Evolutionary conservation across 1,284 basidiomycete species (phyloP).

Genomic region (Irpex lacteus): DNA sequence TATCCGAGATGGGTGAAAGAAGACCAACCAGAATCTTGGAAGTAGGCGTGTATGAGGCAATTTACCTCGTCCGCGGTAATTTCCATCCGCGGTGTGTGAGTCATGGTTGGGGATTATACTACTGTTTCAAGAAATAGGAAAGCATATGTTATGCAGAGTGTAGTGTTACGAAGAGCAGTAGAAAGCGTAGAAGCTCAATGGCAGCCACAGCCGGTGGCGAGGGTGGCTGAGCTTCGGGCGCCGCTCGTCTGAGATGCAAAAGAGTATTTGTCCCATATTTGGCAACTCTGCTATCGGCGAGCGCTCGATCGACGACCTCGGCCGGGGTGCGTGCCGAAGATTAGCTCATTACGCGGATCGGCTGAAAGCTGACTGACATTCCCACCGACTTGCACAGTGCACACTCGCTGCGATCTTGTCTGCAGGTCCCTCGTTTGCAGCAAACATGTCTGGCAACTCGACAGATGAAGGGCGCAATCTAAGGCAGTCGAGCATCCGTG

Average conservation of each 20-base stretch:
- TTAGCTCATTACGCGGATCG: neutral
- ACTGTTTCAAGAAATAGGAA: neutral
- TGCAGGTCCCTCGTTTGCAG: neutral
- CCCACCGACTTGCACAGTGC: neutral
- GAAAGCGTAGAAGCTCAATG: neutral
- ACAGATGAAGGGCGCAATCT: neutral
- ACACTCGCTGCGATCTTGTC: neutral
- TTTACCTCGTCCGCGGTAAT: constrained; percentile 84
- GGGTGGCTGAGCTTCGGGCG: neutral
- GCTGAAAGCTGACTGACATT: neutral
- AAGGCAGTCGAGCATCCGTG: neutral
- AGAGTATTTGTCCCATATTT: neutral
- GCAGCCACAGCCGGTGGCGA: neutral
- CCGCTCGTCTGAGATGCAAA: neutral
- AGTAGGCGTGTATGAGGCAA: constrained; percentile 79
- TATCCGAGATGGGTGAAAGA: neutral
- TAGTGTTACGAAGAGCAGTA: neutral
- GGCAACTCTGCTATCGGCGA: neutral
- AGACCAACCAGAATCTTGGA: constrained; percentile 68
- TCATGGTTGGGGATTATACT: neutral
- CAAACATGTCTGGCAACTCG: neutral
- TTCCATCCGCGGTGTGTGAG: constrained; percentile 37
- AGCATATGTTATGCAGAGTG: neutral
- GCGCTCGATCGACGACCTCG: neutral
- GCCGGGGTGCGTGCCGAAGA: neutral